These are phyloP conservation scores for Sarocladium kiliense DNA, from an alignment of 2,329 filamentous ascomycete genomes.

Conservation along the genomic window DNA sequence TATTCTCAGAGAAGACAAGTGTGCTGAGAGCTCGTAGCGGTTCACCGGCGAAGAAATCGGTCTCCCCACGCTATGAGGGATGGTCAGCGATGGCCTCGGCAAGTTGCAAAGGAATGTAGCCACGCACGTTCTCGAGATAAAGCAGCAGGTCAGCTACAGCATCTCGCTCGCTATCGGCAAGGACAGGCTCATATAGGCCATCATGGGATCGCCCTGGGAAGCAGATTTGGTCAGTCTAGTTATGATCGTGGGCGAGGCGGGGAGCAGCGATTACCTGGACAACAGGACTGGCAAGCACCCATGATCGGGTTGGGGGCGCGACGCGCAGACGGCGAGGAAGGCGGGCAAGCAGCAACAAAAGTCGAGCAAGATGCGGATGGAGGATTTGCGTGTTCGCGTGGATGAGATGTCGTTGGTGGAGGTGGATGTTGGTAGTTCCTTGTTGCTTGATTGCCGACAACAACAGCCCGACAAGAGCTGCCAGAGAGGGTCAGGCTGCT, in stretches of 20 bases:
- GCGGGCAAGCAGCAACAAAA: background rate
- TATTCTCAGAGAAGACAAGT: conserved; percentile 96
- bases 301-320: conserved; percentile 7
- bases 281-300: conserved; percentile 9
- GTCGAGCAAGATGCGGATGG: background rate
- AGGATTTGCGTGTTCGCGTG: background rate
- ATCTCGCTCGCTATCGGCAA: conserved; percentile 94
- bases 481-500: conserved; percentile 1
- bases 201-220: conserved; percentile 67
- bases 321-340: background rate
- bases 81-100: background rate
- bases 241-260: conserved; percentile 1
- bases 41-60: conserved; percentile 96
- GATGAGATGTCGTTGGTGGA: background rate
- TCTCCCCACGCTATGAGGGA: conserved; percentile 72
- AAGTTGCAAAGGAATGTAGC: conserved; percentile 6
- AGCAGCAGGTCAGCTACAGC: conserved; percentile 92
- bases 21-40: conserved; percentile 91
- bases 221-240: conserved; percentile 22
- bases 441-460: conserved; percentile 1
- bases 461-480: conserved; percentile 8
- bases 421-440: background rate
- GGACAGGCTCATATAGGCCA: conserved; percentile 77
- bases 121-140: conserved; percentile 88
- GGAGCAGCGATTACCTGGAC: conserved; percentile 9